A percentile compares a stretch with the other conserved stretches of the same genome.
Conservation (phyloP, 345 rosid genomes). For the Psidium friedrichsthalianum region DNA sequence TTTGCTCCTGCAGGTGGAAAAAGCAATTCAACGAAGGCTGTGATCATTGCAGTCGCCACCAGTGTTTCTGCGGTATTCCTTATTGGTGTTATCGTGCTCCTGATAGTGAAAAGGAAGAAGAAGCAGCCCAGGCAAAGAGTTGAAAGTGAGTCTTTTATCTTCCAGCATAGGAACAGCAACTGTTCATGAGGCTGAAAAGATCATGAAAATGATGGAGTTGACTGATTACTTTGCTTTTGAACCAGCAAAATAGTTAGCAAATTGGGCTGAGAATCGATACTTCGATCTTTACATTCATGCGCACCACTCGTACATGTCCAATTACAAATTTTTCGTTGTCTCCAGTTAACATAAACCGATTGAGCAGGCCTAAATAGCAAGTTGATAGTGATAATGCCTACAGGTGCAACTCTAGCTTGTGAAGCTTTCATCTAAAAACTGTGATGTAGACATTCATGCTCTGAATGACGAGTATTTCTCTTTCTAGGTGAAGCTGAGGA, state of each 20-base stretch:
- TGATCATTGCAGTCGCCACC: not conserved
- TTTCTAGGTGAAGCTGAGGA: not conserved
- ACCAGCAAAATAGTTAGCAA: not conserved
- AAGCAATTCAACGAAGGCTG: not conserved
- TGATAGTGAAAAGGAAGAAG: not conserved
- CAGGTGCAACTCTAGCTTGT: not conserved
- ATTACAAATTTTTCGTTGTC: not conserved
- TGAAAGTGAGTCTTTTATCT: not conserved
- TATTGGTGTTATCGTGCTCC: not conserved
- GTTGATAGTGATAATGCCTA: not conserved
- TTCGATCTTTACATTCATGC: not conserved
- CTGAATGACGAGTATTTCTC: not conserved
- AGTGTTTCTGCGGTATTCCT: not conserved
- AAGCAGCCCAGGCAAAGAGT: not conserved
- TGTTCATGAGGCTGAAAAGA: not conserved
- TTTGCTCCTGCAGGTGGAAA: not conserved
- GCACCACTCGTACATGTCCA: not conserved
- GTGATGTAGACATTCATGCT: not conserved
- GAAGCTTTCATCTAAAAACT: not conserved
- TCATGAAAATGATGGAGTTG: not conserved
- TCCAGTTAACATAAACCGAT: not conserved
- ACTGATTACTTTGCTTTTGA: not conserved
- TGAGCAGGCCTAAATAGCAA: not conserved
- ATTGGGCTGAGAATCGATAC: not conserved
- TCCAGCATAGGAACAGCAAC: not conserved